phyloP scores from a whole-genome alignment of 257 asterid species.

The Knoxia roxburghii region DNA sequence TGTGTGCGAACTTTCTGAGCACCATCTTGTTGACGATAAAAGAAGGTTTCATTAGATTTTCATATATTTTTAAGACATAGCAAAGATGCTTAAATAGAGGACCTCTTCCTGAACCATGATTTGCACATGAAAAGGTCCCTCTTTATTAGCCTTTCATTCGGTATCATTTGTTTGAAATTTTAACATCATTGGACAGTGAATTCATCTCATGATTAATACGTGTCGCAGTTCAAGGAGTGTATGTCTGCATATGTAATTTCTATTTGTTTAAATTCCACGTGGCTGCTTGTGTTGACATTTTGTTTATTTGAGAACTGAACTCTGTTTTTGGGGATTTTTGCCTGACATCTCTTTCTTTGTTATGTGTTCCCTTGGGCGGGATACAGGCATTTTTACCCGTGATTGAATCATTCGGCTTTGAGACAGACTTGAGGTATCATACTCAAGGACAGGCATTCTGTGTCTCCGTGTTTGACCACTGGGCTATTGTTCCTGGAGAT shows the following conservation, averaged over 20 bases:
- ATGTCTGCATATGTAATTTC: not conserved
- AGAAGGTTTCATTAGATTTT: not conserved
- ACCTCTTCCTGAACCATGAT: not conserved
- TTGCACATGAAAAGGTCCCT: no score
- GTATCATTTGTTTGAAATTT: no score
- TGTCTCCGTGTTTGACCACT: constrained; percentile 80
- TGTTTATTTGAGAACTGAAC: not conserved
- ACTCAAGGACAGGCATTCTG: constrained; percentile 98
- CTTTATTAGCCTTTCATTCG: no score
- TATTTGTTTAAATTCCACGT: not conserved
- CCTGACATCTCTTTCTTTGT: constrained; percentile 3
- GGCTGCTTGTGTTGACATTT: not conserved
- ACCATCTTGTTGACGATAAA: not conserved
- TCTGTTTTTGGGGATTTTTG: not conserved
- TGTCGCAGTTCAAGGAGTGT: no score
- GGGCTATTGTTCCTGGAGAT: constrained; percentile 98
- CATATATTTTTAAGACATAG: not conserved
- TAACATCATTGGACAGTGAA: not conserved
- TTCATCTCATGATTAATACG: not conserved
- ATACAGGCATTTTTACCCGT: constrained; percentile 88
- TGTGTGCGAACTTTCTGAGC: not conserved
- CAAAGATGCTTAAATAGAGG: not conserved
- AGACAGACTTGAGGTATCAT: constrained; percentile 95
- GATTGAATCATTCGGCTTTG: constrained; percentile 94
- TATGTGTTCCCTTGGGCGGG: constrained; percentile 3